Evolutionary conservation across 306 rosid genomes (phyloP).

Genomic region (Medicago arabica): DNA sequence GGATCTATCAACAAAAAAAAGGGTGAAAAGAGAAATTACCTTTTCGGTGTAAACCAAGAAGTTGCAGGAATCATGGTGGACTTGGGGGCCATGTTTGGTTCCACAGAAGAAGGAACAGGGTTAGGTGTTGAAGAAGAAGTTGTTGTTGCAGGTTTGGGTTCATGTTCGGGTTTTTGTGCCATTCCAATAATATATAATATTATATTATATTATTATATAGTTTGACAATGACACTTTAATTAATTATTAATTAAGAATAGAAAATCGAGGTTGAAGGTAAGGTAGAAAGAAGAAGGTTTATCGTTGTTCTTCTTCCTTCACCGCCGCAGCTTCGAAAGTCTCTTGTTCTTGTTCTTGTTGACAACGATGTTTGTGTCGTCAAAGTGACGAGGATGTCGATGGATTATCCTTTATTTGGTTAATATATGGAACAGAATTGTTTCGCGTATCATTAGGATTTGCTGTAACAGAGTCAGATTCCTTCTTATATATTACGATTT

Average conservation of each 20-base stretch:
- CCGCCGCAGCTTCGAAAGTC: not conserved
- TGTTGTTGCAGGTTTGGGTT: conserved; percentile 17
- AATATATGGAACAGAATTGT: too few relatives aligned
- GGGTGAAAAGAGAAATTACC: conserved; percentile 43
- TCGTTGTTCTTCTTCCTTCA: conserved; percentile 10
- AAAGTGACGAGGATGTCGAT: too few relatives aligned
- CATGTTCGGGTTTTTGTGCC: conserved; percentile 36
- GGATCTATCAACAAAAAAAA: conserved; percentile 21
- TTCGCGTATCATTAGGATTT: too few relatives aligned
- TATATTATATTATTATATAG: not conserved
- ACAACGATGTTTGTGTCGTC: too few relatives aligned
- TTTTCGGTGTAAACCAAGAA: conserved; percentile 88
- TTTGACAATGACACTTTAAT: conserved; percentile 21
- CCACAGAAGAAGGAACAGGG: conserved; percentile 36
- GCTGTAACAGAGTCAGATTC: too few relatives aligned
- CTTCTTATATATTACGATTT: too few relatives aligned
- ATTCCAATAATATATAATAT: conserved; percentile 17
- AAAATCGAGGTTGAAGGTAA: conserved; percentile 23
- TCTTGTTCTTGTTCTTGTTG: not conserved
- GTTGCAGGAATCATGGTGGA: conserved; percentile 46
- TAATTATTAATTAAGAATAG: not conserved
- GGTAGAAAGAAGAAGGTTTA: conserved; percentile 8
- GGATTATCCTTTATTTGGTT: too few relatives aligned
- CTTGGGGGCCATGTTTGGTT: not conserved
- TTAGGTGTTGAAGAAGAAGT: not conserved